These are phyloP conservation scores for Pseudopithomyces maydicus DNA, from an alignment of 2,329 filamentous ascomycete genomes.

Conservation along the genomic window DNA sequence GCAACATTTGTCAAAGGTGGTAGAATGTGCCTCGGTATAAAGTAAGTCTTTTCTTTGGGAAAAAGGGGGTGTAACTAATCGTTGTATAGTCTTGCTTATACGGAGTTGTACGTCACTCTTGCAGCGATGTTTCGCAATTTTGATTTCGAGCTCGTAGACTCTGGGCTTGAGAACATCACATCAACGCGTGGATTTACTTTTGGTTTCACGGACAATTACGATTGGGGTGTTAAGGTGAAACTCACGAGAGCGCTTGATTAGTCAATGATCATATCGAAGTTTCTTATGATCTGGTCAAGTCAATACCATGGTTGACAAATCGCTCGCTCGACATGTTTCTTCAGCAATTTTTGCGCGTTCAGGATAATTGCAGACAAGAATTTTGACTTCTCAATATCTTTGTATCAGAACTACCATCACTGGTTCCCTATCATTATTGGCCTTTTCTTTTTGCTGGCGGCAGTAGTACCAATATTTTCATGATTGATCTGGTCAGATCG, in stretches of 20 bases:
- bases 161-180: slow-evolving; percentile 15
- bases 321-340: too few species aligned
- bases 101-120: slow-evolving; percentile 20
- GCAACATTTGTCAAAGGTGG: slow-evolving; percentile 47
- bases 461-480: too few species aligned
- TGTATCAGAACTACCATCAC: too few species aligned
- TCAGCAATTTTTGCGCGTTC: too few species aligned
- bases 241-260: slow-evolving; percentile 8
- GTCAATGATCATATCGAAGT: neutral
- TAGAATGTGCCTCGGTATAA: slow-evolving; percentile 46
- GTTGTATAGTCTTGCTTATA: slow-evolving; percentile 34
- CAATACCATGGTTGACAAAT: too few species aligned
- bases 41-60: slow-evolving; percentile 6
- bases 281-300: too few species aligned
- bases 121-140: slow-evolving; percentile 17
- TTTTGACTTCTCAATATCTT: too few species aligned
- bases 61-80: neutral
- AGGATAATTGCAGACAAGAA: too few species aligned
- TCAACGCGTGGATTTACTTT: slow-evolving; percentile 11
- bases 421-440: too few species aligned
- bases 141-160: slow-evolving; percentile 22
- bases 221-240: slow-evolving; percentile 9
- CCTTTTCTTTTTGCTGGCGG: too few species aligned
- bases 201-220: slow-evolving; percentile 16
- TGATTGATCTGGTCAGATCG: too few species aligned